Percentiles rank a stretch among this genome's conserved stretches.
These are phyloP conservation scores for Phalaenopsis hybrid DNA, from an alignment of 116 monocot genomes.

Conservation along the genomic window DNA sequence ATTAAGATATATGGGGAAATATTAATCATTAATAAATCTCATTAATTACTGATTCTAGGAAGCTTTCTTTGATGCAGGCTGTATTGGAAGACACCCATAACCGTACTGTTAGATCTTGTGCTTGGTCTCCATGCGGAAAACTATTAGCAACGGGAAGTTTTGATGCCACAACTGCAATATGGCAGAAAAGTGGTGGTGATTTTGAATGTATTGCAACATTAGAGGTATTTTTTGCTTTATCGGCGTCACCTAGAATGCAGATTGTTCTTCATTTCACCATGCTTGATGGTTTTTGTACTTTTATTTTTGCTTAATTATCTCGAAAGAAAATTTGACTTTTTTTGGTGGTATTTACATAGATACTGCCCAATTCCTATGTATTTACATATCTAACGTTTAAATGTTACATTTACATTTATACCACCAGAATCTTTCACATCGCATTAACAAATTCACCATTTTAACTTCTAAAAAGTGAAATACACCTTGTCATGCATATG, in stretches of 20 bases:
- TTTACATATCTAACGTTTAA: no score
- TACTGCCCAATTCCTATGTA: no score
- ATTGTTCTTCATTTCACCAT: neutral
- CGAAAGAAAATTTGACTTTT: neutral
- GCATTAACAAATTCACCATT: no score
- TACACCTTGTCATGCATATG: no score
- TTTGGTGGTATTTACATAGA: neutral
- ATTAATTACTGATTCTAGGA: neutral
- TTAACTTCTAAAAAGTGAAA: no score
- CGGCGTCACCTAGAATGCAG: neutral
- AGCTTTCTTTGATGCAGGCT: constrained; percentile 33
- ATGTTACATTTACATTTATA: no score
- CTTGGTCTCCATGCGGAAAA: constrained; percentile 93
- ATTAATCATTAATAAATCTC: neutral
- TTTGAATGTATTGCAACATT: constrained; percentile 79
- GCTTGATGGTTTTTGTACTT: neutral
- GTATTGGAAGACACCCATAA: constrained; percentile 84
- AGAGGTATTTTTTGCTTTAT: constrained; percentile 45
- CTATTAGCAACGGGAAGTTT: constrained; percentile 87
- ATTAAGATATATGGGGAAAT: neutral
- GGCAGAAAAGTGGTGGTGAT: constrained; percentile 70
- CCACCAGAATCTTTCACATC: no score
- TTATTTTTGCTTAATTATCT: neutral
- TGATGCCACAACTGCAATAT: constrained; percentile 84
- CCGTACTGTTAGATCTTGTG: constrained; percentile 79